phyloP scores from a whole-genome alignment of 163 green algal genomes.

The Trebouxia gelatinosa region DNA sequence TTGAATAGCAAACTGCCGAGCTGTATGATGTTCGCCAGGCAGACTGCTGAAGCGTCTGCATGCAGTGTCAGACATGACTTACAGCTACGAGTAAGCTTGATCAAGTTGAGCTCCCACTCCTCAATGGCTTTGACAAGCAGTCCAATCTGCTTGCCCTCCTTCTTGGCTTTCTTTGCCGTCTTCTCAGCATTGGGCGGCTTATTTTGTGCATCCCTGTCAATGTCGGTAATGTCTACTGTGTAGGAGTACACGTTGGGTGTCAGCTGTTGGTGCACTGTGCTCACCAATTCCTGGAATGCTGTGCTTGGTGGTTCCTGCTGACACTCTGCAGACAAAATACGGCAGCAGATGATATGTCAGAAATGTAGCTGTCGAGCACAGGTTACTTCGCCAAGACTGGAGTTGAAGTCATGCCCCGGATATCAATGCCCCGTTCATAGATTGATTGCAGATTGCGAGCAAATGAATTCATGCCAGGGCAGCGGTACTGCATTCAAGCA shows the following conservation, averaged over 20 bases:
- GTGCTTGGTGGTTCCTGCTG: not conserved
- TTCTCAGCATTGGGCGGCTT: constrained; percentile 3
- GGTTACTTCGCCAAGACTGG: no score
- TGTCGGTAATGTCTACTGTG: constrained; percentile 4
- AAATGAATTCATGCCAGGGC: no score
- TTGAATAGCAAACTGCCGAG: no score
- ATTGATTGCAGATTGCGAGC: no score
- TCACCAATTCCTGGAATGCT: constrained; percentile 1
- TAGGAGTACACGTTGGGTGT: constrained; percentile 22
- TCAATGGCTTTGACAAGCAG: constrained; percentile 22
- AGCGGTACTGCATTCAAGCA: no score
- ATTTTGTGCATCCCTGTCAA: not conserved
- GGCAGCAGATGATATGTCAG: no score
- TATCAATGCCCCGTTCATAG: no score
- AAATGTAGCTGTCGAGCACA: no score
- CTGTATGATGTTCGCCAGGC: no score
- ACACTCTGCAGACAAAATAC: not conserved
- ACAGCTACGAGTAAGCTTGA: constrained; percentile 23
- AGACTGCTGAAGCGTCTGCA: no score
- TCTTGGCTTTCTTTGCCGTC: not conserved
- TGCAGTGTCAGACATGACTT: no score
- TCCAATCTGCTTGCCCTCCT: constrained; percentile 19
- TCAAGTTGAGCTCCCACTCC: constrained; percentile 17
- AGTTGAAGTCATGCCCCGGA: no score
- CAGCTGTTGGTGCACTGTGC: constrained; percentile 1